Evolutionary conservation across 129 eudicot species (phyloP), one percentile per base, ranked within the genome.

Genomic region (Centella asiatica): DNA sequence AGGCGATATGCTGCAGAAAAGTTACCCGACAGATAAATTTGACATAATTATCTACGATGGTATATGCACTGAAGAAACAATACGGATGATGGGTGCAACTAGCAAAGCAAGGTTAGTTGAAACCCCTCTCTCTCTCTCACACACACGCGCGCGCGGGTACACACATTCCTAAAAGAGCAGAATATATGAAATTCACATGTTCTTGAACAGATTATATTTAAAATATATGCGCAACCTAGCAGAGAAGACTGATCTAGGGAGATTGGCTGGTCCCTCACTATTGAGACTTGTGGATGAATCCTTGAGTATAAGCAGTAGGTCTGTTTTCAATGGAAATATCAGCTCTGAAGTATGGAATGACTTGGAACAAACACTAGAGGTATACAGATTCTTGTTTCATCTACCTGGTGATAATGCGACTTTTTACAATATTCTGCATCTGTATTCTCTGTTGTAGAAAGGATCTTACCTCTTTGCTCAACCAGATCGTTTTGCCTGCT

Each of bases 311-410:
- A 76, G 85, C 47, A 69, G 74, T 44, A 56, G 77, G 47, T 63
- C 83, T 39, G 72, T 22, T 60, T 70, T 76, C 15, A 92, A 76
- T 64, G 86, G 90, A 63, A 73, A 65, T 69, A 65, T 74, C 71
- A 92, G 90, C 77, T 77, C 96, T 50, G 88, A 84, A 82, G 77
- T 84, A 57, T 92, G 96, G 98, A 83, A 92, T 60, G 70, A 76
- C 26, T 78, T 87, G 71, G 90, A 85, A 60, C 65, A 73, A 60
- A 69, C 64, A 55, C 70, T 92, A 29, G 88, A 92, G 94, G 98
- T 90, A 29, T 45, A 37, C 47, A 36, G 8, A 33, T 58, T 33
- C 37, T 29, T 19, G 11, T 28, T 25, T 11, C 67, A 26, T 62
- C 40, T 62, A 17, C 28, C 3, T 10, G 27, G 11, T 29, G 45